Conservation (phyloP, 2,329 filamentous ascomycete species). For the Alternaria consortialis region DNA sequence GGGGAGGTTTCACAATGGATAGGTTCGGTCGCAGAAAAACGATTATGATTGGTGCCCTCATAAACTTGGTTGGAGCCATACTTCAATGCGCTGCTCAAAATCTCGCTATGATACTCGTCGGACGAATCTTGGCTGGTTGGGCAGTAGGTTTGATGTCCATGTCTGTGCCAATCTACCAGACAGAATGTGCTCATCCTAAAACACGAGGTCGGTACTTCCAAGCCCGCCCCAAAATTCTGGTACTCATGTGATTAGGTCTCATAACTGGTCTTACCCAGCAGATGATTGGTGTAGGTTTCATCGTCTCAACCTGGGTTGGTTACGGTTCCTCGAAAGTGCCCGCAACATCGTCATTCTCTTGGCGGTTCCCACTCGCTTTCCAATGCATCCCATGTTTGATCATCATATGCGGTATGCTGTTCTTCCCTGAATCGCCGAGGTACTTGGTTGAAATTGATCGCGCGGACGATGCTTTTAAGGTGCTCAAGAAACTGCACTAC, state of each 20-base stretch:
- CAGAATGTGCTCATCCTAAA: conserved; percentile 67
- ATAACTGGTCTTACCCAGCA: conserved; percentile 67
- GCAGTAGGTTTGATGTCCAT: conserved; percentile 68
- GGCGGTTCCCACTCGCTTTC: conserved; percentile 58
- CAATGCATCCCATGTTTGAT: conserved; percentile 57
- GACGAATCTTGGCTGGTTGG: conserved; percentile 67
- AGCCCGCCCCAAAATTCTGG: not conserved
- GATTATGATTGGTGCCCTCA: conserved; percentile 66
- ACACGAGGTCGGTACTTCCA: conserved; percentile 57
- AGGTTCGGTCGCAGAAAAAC: conserved; percentile 67
- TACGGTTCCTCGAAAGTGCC: conserved; percentile 54
- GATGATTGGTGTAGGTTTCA: conserved; percentile 67
- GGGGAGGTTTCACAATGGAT: conserved; percentile 67
- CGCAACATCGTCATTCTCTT: conserved; percentile 49
- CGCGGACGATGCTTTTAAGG: conserved; percentile 61
- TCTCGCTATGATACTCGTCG: conserved; percentile 65
- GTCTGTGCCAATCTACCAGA: conserved; percentile 70
- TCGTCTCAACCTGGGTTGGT: conserved; percentile 63
- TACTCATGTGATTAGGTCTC: conserved; percentile 44
- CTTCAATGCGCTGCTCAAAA: conserved; percentile 67
- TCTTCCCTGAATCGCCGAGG: conserved; percentile 52
- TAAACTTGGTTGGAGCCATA: conserved; percentile 66
- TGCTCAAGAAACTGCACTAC: conserved; percentile 62
- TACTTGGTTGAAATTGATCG: conserved; percentile 59
- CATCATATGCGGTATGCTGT: conserved; percentile 55